Base-by-base conservation (phyloP, 1,284 basidiomycete species). In the Marasmius sp. region DNA sequence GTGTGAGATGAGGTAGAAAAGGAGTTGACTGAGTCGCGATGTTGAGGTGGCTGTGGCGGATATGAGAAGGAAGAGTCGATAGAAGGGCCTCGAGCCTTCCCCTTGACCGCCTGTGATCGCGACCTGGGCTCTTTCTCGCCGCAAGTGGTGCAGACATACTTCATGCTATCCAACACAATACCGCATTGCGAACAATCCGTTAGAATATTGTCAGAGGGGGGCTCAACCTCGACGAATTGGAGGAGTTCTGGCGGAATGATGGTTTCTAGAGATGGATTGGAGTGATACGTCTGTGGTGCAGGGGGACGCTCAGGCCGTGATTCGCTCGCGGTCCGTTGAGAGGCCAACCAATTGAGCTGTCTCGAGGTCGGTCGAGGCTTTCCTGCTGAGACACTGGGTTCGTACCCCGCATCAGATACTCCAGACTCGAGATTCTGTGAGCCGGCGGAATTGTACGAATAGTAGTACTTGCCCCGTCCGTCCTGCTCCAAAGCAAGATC, bases 121-220 rank as follows among this genome's bases (percentile, higher is more conserved):
- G 66, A 61, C 63, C 69, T 69, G 6, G 83, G 83, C 57, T 81
- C 75, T 75, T 86, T 90, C 74, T 92, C 91, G 12, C 94, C 93
- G 68, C 94, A 96, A 22, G 87, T 89, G 7, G 87, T 84, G 70
- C 94, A 97, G 14, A 95, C 88, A 71, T 96, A 96, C 55, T 92
- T 88, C 74, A 95, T 87, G 20, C 86, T 82, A 61, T 94, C 89
- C 9, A 97, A 78, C 5, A 87, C 70, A 0, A 82, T 72, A 14
- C 90, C 90, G 68, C 94, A 97, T 36, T 86, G 84, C 0, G 93
- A 94, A 73, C 94, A 96, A 64, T 87, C 85, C 0, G 92, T 92
- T 6, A 93, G 85, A 38, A 85, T 80, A 16, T 85, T 82, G 1
- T 85, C 84, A 3, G 91, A 86, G 14, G 86, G 85, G 0, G 77